Evolutionary conservation across 2,329 filamentous ascomycete species (phyloP).

Genomic region (Colletotrichum coccodes): DNA sequence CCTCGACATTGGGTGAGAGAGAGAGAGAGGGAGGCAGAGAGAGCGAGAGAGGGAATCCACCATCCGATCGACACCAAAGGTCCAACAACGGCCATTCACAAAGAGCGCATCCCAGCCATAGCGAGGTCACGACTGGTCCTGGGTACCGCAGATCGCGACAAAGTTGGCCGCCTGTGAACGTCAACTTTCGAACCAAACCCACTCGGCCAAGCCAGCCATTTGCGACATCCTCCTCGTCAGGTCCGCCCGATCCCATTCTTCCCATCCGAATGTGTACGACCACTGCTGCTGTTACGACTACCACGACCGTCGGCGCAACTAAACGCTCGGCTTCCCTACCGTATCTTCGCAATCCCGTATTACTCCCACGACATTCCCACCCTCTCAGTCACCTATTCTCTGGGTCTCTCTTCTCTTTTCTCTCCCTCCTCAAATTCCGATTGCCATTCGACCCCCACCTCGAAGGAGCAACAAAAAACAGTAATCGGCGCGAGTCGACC

Average conservation of each 20-base stretch:
- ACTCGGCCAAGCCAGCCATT: constrained; percentile 26
- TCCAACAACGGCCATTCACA: background rate
- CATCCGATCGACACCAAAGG: constrained; percentile 17
- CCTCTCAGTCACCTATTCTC: constrained; percentile 20
- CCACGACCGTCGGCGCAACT: constrained; percentile 25
- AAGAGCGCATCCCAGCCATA: background rate
- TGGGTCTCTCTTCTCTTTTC: constrained; percentile 29
- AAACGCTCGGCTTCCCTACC: background rate
- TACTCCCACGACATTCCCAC: constrained; percentile 30
- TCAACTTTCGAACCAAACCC: constrained; percentile 25
- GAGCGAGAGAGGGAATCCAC: background rate
- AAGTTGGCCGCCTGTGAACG: constrained; percentile 16
- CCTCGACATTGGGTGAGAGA: background rate
- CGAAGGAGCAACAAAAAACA: constrained; percentile 15
- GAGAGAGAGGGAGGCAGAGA: no score
- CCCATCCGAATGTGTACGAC: background rate
- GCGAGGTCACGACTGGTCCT: background rate
- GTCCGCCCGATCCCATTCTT: background rate
- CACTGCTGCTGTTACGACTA: background rate
- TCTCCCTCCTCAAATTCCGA: constrained; percentile 29
- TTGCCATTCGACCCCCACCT: constrained; percentile 26
- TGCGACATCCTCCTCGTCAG: background rate
- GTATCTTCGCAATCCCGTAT: constrained; percentile 28
- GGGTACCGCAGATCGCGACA: constrained; percentile 29
- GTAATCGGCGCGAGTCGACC: constrained; percentile 7